phyloP scores from a whole-genome alignment of 805 yeast species.

The Metschnikowia arizonensis region DNA sequence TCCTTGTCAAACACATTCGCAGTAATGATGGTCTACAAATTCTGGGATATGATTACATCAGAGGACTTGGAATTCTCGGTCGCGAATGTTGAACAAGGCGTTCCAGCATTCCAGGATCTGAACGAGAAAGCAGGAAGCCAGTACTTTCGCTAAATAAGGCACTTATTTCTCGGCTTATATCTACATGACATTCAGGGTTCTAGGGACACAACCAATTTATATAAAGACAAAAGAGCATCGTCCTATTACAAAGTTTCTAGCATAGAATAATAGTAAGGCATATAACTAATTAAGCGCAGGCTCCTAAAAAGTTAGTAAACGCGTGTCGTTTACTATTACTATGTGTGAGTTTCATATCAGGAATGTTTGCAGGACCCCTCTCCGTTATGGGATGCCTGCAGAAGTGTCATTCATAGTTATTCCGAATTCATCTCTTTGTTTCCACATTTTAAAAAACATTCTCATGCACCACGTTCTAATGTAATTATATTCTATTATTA shows the following conservation, averaged over 20 bases:
- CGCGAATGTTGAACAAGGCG: slow-evolving; percentile 39
- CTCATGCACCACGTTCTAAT: neutral
- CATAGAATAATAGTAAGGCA: neutral
- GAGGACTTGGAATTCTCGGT: slow-evolving; percentile 94
- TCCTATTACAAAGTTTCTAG: neutral
- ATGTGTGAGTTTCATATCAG: neutral
- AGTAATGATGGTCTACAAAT: slow-evolving; percentile 92
- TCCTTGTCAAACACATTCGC: slow-evolving; percentile 75
- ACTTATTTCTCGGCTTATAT: neutral
- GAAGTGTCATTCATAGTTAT: too few species aligned
- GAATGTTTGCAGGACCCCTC: too few species aligned
- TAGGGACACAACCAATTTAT: neutral
- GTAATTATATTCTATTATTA: neutral
- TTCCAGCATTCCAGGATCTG: slow-evolving; percentile 27
- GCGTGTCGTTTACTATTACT: too few species aligned
- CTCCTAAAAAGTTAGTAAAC: neutral
- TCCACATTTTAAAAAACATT: neutral
- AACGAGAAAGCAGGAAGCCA: slow-evolving; percentile 29
- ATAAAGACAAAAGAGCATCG: neutral
- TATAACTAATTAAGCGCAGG: neutral
- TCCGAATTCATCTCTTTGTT: too few species aligned
- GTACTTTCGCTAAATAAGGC: slow-evolving; percentile 7
- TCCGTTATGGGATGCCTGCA: too few species aligned
- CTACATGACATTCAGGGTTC: neutral
- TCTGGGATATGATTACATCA: slow-evolving; percentile 92